Percentiles rank a stretch among this genome's conserved stretches.
Evolutionary conservation across 164 flowering plant species (phyloP).

Genomic region (Liquidambar formosana): DNA sequence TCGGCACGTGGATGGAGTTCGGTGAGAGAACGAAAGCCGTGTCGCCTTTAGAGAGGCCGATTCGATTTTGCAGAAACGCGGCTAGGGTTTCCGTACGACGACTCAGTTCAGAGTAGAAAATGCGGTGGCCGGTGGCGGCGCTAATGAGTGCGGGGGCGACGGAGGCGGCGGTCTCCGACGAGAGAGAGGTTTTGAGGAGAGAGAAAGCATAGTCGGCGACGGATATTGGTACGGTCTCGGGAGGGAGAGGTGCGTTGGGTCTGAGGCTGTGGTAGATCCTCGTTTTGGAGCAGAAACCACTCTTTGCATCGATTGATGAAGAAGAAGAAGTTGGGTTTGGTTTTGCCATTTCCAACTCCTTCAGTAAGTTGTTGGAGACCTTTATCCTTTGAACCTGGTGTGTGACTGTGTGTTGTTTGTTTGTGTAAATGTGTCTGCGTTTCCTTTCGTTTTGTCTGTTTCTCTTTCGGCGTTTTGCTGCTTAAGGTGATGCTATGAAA

Average conservation of each 20-base stretch:
- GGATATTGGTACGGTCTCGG: conserved; percentile 14
- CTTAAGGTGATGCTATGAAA: no score
- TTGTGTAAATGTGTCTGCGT: no score
- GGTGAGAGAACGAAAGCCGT: conserved; percentile 16
- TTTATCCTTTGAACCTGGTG: no score
- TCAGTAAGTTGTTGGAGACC: no score
- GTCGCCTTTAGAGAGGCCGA: conserved; percentile 20
- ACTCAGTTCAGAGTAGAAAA: conserved; percentile 17
- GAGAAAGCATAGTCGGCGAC: conserved; percentile 25
- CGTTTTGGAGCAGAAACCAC: conserved; percentile 23
- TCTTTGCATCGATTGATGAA: conserved; percentile 14
- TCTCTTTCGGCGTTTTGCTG: no score
- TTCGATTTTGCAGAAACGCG: conserved; percentile 9
- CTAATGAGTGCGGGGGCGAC: conserved; percentile 20
- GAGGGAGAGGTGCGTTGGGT: conserved; percentile 15
- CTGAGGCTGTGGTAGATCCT: conserved; percentile 26
- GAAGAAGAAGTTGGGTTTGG: background rate
- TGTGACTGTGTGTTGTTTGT: no score
- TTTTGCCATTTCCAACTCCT: background rate
- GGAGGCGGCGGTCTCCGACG: conserved; percentile 10
- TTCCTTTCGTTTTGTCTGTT: no score
- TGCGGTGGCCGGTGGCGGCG: conserved; percentile 20
- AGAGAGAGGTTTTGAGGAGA: conserved; percentile 17
- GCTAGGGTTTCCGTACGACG: conserved; percentile 18
- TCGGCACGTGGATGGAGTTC: conserved; percentile 11